phyloP scores from a whole-genome alignment of 73 alveolate genomes.

The Symbiodinium natans region DNA sequence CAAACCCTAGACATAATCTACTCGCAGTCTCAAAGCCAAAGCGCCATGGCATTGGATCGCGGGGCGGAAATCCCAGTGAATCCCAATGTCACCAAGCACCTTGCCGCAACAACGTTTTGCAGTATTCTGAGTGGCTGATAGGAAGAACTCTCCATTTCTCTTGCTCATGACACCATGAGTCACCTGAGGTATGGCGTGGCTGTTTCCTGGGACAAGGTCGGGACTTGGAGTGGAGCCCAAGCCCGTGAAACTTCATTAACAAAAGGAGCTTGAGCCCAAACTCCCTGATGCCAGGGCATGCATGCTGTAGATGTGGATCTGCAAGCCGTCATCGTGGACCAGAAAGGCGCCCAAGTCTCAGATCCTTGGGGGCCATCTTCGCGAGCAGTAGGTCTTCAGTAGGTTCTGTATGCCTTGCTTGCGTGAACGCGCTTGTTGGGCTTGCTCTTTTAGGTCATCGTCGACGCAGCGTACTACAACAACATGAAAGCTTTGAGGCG shows the following conservation, averaged over 20 bases:
- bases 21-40: too few relatives aligned
- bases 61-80: conserved; percentile 89
- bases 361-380: not conserved
- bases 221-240: not conserved
- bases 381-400: not conserved
- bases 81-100: conserved; percentile 54
- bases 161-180: too few relatives aligned
- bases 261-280: too few relatives aligned
- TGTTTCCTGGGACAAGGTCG: conserved; percentile 72
- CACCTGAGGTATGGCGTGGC: conserved; percentile 50
- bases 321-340: conserved; percentile 76
- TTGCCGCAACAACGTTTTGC: too few relatives aligned
- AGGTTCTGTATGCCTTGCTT: not conserved
- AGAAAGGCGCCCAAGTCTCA: conserved; percentile 14
- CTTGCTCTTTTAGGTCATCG: too few relatives aligned
- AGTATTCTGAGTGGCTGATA: too few relatives aligned
- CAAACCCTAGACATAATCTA: too few relatives aligned
- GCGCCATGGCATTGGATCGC: conserved; percentile 68
- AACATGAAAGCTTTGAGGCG: conserved; percentile 78
- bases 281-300: conserved; percentile 15
- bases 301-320: conserved; percentile 63
- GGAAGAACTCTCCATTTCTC: not conserved
- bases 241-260: too few relatives aligned
- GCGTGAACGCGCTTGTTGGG: not conserved
- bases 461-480: conserved; percentile 90